These are phyloP conservation scores for Senna siamea DNA, from an alignment of 306 rosid species.

Conservation along the genomic window DNA sequence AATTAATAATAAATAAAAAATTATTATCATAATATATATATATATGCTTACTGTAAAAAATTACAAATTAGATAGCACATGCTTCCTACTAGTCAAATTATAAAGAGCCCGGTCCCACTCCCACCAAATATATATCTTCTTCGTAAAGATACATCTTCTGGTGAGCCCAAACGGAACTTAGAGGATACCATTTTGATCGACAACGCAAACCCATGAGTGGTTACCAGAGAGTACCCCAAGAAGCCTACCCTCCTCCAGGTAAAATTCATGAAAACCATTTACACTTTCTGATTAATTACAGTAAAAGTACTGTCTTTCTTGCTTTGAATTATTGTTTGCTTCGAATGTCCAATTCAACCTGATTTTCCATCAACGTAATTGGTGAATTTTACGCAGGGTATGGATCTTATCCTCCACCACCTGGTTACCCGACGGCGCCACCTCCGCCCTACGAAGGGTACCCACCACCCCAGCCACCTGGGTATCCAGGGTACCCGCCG, in stretches of 20 bases:
- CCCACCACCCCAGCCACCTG: conserved; percentile 39
- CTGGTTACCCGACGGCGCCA: conserved; percentile 45
- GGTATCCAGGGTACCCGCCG: conserved; percentile 52
- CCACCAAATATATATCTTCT: too few species aligned
- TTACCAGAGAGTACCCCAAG: conserved; percentile 62
- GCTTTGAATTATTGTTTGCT: background rate
- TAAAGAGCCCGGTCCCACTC: too few species aligned
- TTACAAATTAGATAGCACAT: too few species aligned
- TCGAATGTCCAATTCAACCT: background rate
- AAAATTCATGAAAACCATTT: background rate
- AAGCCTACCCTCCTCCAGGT: conserved; percentile 61
- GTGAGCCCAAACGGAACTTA: background rate
- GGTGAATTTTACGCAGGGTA: conserved; percentile 38
- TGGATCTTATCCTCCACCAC: conserved; percentile 53
- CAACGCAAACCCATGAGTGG: conserved; percentile 37
- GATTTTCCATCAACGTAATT: background rate
- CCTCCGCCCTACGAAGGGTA: conserved; percentile 49
- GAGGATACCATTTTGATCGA: background rate
- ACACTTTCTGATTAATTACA: background rate
- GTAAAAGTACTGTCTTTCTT: background rate
- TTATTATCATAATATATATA: too few species aligned
- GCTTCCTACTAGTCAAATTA: too few species aligned
- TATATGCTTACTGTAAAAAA: too few species aligned
- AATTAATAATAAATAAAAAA: too few species aligned
- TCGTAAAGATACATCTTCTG: too few species aligned